Evolutionary conservation across 1,284 basidiomycete genomes (phyloP), one percentile per base, ranked within the genome.

Genomic region (Schizophyllum commune): DNA sequence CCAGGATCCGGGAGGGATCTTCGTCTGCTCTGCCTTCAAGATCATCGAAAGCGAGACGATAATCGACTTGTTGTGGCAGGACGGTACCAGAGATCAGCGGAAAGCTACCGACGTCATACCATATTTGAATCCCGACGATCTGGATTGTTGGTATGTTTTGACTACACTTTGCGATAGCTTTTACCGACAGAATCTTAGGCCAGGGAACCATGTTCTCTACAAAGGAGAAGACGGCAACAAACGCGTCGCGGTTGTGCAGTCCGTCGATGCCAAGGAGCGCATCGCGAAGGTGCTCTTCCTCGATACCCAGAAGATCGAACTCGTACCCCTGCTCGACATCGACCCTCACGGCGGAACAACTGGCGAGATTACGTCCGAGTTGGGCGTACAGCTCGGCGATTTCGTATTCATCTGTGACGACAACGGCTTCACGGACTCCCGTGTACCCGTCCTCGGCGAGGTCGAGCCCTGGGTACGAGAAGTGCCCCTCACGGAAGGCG

Each of bases 141-240:
- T 91, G 69, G 91, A 93, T 70, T 91, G 86, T 71, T 93, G 91
- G 91, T 91, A 65, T 68, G 84, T 62, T 9, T 58, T 21, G 7
- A 52, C 15, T 5, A n/a, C 52, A 52, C 60, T 62, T 55, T 33
- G 20, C 47, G 22, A 55, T 34, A 33, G 56, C 56, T 56, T 13
- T 65, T 57, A 63, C 56, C 60, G 59, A 59, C 65, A 57, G 54
- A 62, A 61, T 58, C 55, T 56, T 57, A 92, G 92, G 92, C 94
- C 94, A 3, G 94, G 95, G 32, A 94, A 97, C 68, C 87, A 92
- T 72, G 87, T 96, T 9, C 69, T 94, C n/a, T 95, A 91, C 87
- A 89, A 88, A 68, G 84, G 80, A 52, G 91, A 93, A 72, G 39
- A 47, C 8, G 86, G 84, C 56, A 79, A 78, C 68, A 81, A 77